Evolutionary conservation across 495 filamentous ascomycete genomes (phyloP).

Genomic region (Mycothermus thermophilus): DNA sequence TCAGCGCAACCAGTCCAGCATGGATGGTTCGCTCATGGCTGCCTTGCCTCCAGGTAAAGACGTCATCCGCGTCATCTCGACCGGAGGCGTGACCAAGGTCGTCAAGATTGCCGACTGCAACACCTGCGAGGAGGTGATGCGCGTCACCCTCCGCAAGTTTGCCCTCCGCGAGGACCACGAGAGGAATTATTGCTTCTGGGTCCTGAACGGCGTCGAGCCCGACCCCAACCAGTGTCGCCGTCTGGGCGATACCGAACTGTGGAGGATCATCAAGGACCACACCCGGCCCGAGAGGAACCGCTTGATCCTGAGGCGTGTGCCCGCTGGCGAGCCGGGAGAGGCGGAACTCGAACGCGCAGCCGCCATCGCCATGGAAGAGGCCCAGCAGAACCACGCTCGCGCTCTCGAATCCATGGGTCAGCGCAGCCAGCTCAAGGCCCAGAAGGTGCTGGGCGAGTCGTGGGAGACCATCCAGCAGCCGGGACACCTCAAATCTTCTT

Average conservation of each 20-base stretch:
- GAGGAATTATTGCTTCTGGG: conserved; percentile 70
- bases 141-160: conserved; percentile 73
- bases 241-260: conserved; percentile 69
- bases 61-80: conserved; percentile 83
- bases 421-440: conserved; percentile 58
- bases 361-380: conserved; percentile 68
- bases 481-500: too few species aligned
- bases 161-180: conserved; percentile 59
- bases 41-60: conserved; percentile 64
- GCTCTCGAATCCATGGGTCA: conserved; percentile 49
- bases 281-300: conserved; percentile 69
- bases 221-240: conserved; percentile 63
- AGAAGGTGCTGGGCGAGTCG: conserved; percentile 71
- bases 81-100: conserved; percentile 77
- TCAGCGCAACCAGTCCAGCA: conserved; percentile 51
- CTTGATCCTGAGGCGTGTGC: conserved; percentile 79
- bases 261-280: conserved; percentile 66
- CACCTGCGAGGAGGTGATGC: conserved; percentile 79
- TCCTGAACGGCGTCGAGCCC: conserved; percentile 69
- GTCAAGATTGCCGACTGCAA: conserved; percentile 80
- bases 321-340: conserved; percentile 69
- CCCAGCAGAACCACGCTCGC: conserved; percentile 55
- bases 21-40: conserved; percentile 70
- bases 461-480: conserved; percentile 66
- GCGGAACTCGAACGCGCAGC: conserved; percentile 71